phyloP scores from a whole-genome alignment of 139 green algal genomes.

The Ettlia oleoabundans region DNA sequence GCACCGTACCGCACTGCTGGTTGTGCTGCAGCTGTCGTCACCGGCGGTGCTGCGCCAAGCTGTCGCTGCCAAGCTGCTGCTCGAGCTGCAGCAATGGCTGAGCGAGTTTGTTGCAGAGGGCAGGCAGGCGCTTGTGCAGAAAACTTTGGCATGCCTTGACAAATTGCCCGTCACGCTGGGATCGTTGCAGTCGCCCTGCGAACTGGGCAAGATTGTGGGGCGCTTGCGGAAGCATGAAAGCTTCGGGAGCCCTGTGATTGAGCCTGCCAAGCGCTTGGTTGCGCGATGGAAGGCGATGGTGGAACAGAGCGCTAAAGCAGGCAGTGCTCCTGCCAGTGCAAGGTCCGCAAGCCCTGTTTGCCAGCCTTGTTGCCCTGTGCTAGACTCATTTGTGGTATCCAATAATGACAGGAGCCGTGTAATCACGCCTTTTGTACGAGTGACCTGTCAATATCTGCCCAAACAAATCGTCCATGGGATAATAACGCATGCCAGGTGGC shows the following conservation, averaged over 20 bases:
- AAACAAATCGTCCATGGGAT: too few relatives aligned
- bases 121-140: constrained; percentile 18
- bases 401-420: not conserved
- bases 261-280: constrained; percentile 38
- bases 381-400: not conserved
- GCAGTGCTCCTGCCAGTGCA: not conserved
- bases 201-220: constrained; percentile 43
- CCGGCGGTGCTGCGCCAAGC: constrained; percentile 28
- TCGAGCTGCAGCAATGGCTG: constrained; percentile 43
- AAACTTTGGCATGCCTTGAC: constrained; percentile 25
- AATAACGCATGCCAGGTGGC: too few relatives aligned
- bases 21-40: constrained; percentile 31
- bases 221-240: constrained; percentile 38
- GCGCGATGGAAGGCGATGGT: constrained; percentile 43
- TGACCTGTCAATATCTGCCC: too few relatives aligned
- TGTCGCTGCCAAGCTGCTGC: constrained; percentile 19
- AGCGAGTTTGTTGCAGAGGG: constrained; percentile 10
- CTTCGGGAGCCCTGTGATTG: not conserved
- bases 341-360: not conserved
- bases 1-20: constrained; percentile 39
- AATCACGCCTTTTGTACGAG: not conserved
- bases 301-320: constrained; percentile 2
- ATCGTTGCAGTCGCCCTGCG: constrained; percentile 35
- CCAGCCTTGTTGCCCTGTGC: not conserved
- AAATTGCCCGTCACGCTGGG: constrained; percentile 43